phyloP scores from a whole-genome alignment of 495 filamentous ascomycete genomes.

The Parachaetomium inaequale region DNA sequence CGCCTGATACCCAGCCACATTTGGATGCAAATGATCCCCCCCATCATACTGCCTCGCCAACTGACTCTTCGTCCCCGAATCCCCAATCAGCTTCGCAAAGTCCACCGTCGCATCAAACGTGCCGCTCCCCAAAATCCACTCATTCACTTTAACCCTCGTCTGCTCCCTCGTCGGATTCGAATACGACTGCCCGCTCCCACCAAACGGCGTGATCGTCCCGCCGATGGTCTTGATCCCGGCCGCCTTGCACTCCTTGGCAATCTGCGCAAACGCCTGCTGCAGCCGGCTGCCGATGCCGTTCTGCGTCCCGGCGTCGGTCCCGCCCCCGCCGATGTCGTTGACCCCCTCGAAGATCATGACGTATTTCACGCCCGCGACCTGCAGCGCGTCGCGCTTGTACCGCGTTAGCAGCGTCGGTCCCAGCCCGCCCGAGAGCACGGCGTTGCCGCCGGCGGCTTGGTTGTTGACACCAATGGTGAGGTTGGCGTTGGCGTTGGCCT shows the following conservation, averaged over 20 bases:
- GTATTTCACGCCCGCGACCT: constrained; percentile 50
- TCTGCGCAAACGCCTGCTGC: constrained; percentile 55
- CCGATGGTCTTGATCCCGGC: constrained; percentile 56
- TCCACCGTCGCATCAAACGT: constrained; percentile 62
- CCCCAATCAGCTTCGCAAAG: constrained; percentile 56
- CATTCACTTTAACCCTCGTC: constrained; percentile 58
- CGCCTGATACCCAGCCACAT: constrained; percentile 58
- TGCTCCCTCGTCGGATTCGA: constrained; percentile 52
- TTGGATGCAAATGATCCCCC: constrained; percentile 70
- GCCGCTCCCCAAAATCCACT: constrained; percentile 57
- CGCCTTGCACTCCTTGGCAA: constrained; percentile 54
- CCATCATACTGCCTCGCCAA: constrained; percentile 55
- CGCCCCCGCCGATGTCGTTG: constrained; percentile 61
- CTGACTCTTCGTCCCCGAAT: constrained; percentile 43
- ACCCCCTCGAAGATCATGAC: constrained; percentile 71
- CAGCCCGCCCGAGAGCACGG: constrained; percentile 58
- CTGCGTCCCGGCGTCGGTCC: constrained; percentile 46
- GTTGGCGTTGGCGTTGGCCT: constrained; percentile 18
- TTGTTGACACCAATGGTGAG: constrained; percentile 58
- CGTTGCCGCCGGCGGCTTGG: constrained; percentile 72
- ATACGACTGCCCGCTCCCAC: constrained; percentile 49
- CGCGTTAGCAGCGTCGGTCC: constrained; percentile 60
- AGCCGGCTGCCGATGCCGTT: constrained; percentile 48
- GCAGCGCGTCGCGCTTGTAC: constrained; percentile 62
- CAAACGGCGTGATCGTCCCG: constrained; percentile 68